Conservation (phyloP, 306 rosid genomes). For the Macrotyloma uniflorum region DNA sequence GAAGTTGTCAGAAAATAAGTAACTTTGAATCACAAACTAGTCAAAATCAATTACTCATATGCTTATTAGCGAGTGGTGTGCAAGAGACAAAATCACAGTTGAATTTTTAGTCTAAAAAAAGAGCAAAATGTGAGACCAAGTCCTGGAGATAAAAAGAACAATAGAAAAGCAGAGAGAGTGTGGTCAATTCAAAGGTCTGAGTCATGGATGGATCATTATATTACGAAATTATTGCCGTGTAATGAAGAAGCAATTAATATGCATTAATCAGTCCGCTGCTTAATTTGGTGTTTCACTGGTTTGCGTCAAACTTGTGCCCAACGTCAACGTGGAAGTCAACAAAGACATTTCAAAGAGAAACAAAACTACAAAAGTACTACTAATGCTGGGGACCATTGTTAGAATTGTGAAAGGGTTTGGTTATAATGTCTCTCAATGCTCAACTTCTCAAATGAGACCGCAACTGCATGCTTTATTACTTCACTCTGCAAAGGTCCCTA, state of each 20-base stretch:
- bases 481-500: background rate
- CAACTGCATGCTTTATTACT: background rate
- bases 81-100: background rate
- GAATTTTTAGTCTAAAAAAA: background rate
- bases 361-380: background rate
- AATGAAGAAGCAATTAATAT: constrained; percentile 3
- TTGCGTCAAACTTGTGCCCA: constrained; percentile 19
- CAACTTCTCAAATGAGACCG: background rate
- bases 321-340: constrained; percentile 13
- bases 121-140: background rate
- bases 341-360: background rate
- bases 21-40: too few species aligned
- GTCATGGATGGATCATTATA: background rate
- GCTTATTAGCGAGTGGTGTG: background rate
- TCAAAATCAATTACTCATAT: too few species aligned
- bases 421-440: background rate
- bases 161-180: background rate
- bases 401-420: background rate
- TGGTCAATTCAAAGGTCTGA: background rate
- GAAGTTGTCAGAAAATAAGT: too few species aligned
- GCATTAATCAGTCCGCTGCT: background rate
- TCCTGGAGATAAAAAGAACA: background rate
- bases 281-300: background rate
- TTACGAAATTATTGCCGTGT: background rate
- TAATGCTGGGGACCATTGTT: background rate